Conservation (phyloP, 148 eudicot species). For the Beta vulgaris region DNA sequence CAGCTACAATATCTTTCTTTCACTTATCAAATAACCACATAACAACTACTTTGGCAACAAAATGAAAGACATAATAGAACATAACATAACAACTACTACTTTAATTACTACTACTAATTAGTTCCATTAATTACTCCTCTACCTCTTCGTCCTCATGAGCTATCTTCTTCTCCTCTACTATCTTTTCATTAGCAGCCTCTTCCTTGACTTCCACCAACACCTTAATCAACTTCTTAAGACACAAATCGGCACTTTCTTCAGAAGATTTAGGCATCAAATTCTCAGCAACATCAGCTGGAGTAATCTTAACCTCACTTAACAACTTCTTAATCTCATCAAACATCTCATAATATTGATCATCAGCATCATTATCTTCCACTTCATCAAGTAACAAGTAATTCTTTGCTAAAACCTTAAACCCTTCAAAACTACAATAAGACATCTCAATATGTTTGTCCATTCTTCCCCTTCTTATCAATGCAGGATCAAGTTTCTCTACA, state of each 20-base stretch:
- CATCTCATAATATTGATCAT: conserved; percentile 21
- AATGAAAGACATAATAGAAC: too few relatives aligned
- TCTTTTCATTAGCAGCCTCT: conserved; percentile 1
- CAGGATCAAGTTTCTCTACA: conserved; percentile 59
- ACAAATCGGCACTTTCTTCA: conserved; percentile 30
- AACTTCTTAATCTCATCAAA: conserved; percentile 36
- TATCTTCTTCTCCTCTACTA: conserved; percentile 7
- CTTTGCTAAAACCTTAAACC: conserved; percentile 51
- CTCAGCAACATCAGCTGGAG: conserved; percentile 66
- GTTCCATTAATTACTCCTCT: neutral
- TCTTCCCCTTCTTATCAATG: conserved; percentile 52
- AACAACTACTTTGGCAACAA: too few relatives aligned
- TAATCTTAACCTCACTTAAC: conserved; percentile 38
- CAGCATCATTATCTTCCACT: neutral
- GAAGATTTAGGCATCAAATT: conserved; percentile 47
- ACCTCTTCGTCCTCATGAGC: neutral
- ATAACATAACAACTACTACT: neutral
- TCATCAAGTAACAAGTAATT: conserved; percentile 47
- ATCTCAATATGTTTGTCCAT: conserved; percentile 67
- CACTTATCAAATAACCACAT: too few relatives aligned
- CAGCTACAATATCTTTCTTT: too few relatives aligned
- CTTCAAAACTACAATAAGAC: conserved; percentile 48
- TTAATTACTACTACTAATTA: neutral
- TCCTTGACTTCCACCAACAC: conserved; percentile 39
- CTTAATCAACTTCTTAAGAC: conserved; percentile 36